Conservation (phyloP, 257 asterid species). For the Solanum etuberosum region DNA sequence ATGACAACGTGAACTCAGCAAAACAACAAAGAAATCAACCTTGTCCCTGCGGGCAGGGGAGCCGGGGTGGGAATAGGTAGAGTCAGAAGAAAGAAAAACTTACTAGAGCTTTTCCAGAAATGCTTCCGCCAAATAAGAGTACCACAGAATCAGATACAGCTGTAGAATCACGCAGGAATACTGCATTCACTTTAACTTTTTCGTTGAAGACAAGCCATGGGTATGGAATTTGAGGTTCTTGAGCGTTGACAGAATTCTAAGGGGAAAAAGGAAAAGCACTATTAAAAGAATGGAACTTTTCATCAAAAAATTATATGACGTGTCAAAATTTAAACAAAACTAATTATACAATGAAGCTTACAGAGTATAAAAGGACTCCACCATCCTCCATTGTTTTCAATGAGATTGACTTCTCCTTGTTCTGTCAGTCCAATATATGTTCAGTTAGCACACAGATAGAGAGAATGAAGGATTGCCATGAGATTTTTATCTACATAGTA, state of each 20-base stretch:
- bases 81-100: conserved; percentile 13
- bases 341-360: conserved; percentile 22
- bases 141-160: conserved; percentile 77
- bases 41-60: neutral
- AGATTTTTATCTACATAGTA: neutral
- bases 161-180: conserved; percentile 87
- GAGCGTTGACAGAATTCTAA: conserved; percentile 78
- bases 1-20: neutral
- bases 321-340: neutral
- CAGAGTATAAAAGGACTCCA: conserved; percentile 73
- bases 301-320: neutral
- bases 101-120: conserved; percentile 53
- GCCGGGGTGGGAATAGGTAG: neutral
- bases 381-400: conserved; percentile 97
- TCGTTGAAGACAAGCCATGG: conserved; percentile 96
- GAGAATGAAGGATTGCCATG: neutral
- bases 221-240: conserved; percentile 58
- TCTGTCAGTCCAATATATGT: conserved; percentile 43
- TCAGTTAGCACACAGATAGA: neutral
- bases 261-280: neutral
- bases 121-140: conserved; percentile 78
- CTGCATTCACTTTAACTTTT: conserved; percentile 81
- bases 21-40: neutral
- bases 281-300: neutral
- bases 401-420: conserved; percentile 78